A percentile compares a stretch with the other conserved stretches of the same genome.
These are phyloP conservation scores for Wakefieldia striispora DNA, from an alignment of 768 basidiomycete species.

Conservation along the genomic window DNA sequence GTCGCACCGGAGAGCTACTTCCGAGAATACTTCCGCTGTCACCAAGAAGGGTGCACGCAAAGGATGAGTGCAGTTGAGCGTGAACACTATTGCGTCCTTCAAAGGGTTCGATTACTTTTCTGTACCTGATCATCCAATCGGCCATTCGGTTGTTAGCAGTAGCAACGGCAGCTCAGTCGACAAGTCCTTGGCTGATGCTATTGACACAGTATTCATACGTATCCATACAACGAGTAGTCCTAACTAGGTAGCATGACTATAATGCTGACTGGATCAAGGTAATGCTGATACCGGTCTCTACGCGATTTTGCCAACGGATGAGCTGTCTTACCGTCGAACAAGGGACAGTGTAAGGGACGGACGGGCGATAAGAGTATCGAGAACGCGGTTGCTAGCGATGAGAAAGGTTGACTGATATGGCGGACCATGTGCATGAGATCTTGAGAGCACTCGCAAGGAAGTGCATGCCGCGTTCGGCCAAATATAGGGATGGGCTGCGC, in stretches of 20 bases:
- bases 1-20: slow-evolving; percentile 27
- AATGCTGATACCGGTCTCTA: not conserved
- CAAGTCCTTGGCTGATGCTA: not conserved
- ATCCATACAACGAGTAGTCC: slow-evolving; percentile 13
- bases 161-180: not conserved
- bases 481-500: not conserved
- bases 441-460: slow-evolving; percentile 5
- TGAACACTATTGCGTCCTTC: too few species aligned
- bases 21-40: slow-evolving; percentile 19
- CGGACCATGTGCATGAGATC: not conserved
- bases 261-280: slow-evolving; percentile 1
- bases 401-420: slow-evolving; percentile 9
- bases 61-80: slow-evolving; percentile 1
- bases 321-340: slow-evolving; percentile 3
- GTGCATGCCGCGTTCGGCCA: slow-evolving; percentile 12
- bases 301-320: slow-evolving; percentile 3
- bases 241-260: slow-evolving; percentile 16
- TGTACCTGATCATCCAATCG: too few species aligned
- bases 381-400: slow-evolving; percentile 15
- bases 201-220: slow-evolving; percentile 16
- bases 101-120: too few species aligned
- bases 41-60: slow-evolving; percentile 18
- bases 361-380: not conserved
- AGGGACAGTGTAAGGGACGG: not conserved
- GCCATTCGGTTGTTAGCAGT: not conserved